Evolutionary conservation across 148 eudicot genomes (phyloP).

Genomic region (Rhododendron vialii): DNA sequence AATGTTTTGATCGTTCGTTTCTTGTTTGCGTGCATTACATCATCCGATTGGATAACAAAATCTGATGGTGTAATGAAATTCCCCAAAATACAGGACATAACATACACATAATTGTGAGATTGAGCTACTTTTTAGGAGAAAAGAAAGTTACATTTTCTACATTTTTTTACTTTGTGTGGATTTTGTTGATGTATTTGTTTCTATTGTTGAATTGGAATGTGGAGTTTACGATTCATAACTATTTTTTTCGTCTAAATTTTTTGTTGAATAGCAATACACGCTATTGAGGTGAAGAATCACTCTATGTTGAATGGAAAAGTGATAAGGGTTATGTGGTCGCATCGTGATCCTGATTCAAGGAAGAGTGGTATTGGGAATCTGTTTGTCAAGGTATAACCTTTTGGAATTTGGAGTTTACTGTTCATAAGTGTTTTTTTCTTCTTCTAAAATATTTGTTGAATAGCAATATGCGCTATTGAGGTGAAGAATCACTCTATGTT

Average conservation of each 20-base stretch:
- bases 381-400: slow-evolving; percentile 58
- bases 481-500: slow-evolving; percentile 49
- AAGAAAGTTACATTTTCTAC: background rate
- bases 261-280: slow-evolving; percentile 42
- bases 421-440: no score
- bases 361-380: slow-evolving; percentile 69
- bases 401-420: background rate
- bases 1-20: background rate
- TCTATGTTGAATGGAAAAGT: slow-evolving; percentile 39
- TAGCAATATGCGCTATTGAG: slow-evolving; percentile 61
- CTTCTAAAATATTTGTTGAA: background rate
- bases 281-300: slow-evolving; percentile 67
- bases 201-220: background rate
- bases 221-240: background rate
- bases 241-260: background rate
- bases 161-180: background rate
- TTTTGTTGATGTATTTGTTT: background rate
- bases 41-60: background rate
- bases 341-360: slow-evolving; percentile 66
- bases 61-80: background rate
- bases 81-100: background rate
- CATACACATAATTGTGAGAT: background rate
- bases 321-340: slow-evolving; percentile 73
- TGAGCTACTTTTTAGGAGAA: background rate
- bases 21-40: background rate